phyloP scores from a whole-genome alignment of 2,329 filamentous ascomycete genomes.

The Tricladium varicosporioides region DNA sequence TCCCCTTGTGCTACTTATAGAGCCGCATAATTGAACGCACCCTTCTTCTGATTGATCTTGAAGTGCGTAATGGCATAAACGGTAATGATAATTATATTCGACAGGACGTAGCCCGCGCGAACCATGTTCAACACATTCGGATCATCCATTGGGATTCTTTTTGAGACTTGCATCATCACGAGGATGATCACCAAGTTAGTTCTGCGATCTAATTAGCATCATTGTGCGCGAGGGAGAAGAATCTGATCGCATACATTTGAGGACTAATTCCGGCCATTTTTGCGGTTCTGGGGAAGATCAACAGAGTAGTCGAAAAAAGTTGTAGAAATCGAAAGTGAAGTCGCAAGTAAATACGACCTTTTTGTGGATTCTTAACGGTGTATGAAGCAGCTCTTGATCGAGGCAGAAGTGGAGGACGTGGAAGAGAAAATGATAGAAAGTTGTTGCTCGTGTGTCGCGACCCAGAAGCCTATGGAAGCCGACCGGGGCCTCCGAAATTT shows the following conservation, averaged over 20 bases:
- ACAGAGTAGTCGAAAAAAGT: not conserved
- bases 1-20: not conserved
- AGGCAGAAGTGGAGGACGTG: not conserved
- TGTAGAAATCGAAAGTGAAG: not conserved
- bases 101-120: conserved; percentile 57
- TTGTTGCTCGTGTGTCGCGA: no score
- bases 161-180: conserved; percentile 97
- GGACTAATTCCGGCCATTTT: conserved; percentile 32
- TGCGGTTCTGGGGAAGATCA: not conserved
- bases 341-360: not conserved
- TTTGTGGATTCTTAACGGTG: not conserved
- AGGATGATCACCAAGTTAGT: conserved; percentile 94
- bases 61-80: conserved; percentile 84
- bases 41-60: conserved; percentile 95
- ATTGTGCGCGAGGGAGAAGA: not conserved
- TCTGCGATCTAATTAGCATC: conserved; percentile 45
- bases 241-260: conserved; percentile 54
- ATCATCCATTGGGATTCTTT: conserved; percentile 93
- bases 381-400: not conserved
- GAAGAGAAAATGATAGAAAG: no score
- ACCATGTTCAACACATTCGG: conserved; percentile 66
- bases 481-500: no score
- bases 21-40: conserved; percentile 50
- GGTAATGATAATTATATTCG: conserved; percentile 78
- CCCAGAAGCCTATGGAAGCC: no score